A percentile compares a stretch with the other conserved stretches of the same genome.
Conservation (phyloP, 192 early-diverging fungal genomes). For the Entomortierella chlamydospora region DNA sequence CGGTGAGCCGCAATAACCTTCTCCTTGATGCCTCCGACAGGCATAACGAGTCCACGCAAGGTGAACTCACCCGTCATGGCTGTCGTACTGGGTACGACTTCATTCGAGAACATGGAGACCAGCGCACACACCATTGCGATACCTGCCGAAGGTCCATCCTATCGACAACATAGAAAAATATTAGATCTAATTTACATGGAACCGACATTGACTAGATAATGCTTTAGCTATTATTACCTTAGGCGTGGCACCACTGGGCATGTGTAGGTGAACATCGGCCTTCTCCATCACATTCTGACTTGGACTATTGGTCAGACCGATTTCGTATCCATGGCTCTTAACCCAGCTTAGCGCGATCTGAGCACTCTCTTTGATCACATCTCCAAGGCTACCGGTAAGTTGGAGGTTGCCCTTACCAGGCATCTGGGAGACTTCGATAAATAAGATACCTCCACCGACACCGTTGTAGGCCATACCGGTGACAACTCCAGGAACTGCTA, state of each 20-base stretch:
- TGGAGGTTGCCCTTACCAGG: slow-evolving; percentile 75
- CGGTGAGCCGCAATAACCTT: slow-evolving; percentile 87
- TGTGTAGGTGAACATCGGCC: slow-evolving; percentile 88
- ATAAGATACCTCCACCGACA: slow-evolving; percentile 80
- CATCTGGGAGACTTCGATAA: slow-evolving; percentile 84
- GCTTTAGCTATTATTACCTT: too few species aligned
- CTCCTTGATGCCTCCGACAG: slow-evolving; percentile 90
- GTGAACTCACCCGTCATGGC: slow-evolving; percentile 94
- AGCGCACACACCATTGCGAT: slow-evolving; percentile 82
- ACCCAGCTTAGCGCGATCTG: slow-evolving; percentile 85
- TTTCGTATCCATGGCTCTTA: slow-evolving; percentile 69
- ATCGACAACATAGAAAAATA: neutral
- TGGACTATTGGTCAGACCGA: slow-evolving; percentile 61
- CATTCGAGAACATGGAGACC: slow-evolving; percentile 77
- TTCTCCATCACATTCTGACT: slow-evolving; percentile 65
- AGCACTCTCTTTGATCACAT: slow-evolving; percentile 89
- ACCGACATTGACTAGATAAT: too few species aligned
- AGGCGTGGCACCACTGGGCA: slow-evolving; percentile 81
- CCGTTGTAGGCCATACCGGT: slow-evolving; percentile 87
- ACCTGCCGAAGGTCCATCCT: slow-evolving; percentile 81
- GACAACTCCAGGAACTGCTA: slow-evolving; percentile 77
- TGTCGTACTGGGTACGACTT: slow-evolving; percentile 62
- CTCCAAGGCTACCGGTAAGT: slow-evolving; percentile 79
- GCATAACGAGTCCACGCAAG: slow-evolving; percentile 81
- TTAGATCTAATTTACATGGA: too few species aligned